A percentile compares a stretch with the other conserved stretches of the same genome.
Evolutionary conservation across 257 asterid genomes (phyloP).

Genomic region (Solanum phureja): DNA sequence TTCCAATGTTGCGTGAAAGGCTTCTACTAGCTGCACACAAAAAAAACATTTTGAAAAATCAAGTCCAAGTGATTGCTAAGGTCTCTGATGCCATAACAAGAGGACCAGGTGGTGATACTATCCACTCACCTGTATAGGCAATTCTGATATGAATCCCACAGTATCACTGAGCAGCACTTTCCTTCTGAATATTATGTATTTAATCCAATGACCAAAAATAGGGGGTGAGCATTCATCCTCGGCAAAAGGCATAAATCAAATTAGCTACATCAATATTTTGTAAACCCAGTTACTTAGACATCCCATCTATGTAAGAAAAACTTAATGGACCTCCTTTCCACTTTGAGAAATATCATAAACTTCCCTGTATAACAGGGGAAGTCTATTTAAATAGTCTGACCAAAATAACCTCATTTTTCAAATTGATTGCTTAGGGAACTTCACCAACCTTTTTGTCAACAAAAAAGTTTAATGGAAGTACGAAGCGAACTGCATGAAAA

Average conservation of each 20-base stretch:
- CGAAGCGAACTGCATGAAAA: not conserved
- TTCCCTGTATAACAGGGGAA: not conserved
- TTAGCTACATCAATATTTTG: not conserved
- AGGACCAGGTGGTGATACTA: not conserved
- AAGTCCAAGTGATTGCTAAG: not conserved
- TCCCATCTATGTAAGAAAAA: not conserved
- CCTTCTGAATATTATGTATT: conserved; percentile 44
- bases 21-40: conserved; percentile 80
- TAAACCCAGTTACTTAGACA: not conserved
- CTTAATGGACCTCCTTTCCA: not conserved
- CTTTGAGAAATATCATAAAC: not conserved
- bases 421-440: not conserved
- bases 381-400: not conserved
- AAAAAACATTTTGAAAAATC: not conserved
- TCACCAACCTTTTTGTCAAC: not conserved
- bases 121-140: conserved; percentile 77
- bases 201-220: not conserved
- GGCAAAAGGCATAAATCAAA: conserved; percentile 2
- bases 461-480: not conserved
- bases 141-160: conserved; percentile 91
- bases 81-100: not conserved
- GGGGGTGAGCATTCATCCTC: not conserved
- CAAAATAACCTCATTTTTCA: not conserved
- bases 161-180: conserved; percentile 93
- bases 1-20: conserved; percentile 93